A percentile compares a stretch with the other conserved stretches of the same genome.
Conservation (phyloP, 2,329 filamentous ascomycete genomes). For the Fusarium coicis region DNA sequence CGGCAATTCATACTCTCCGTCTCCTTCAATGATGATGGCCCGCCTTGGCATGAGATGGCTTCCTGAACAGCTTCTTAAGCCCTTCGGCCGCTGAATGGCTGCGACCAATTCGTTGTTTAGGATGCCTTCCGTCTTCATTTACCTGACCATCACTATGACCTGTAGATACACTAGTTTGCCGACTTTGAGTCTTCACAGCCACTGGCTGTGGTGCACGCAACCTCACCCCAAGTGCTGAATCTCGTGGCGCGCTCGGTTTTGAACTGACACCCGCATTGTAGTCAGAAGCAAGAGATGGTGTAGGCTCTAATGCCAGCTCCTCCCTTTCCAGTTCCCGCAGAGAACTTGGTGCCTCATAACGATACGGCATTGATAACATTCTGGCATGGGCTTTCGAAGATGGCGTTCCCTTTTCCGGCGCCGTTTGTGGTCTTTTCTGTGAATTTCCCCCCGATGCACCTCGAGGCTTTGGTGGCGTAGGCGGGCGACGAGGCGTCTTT, state of each 20-base stretch:
- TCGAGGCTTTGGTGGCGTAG: slow-evolving; percentile 33
- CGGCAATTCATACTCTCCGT: background rate
- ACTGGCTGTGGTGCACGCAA: slow-evolving; percentile 14
- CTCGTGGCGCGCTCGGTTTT: background rate
- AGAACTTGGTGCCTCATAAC: slow-evolving; percentile 9
- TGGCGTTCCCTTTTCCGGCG: slow-evolving; percentile 8
- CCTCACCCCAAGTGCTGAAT: background rate
- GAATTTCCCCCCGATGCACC: background rate
- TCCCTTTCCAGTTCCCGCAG: slow-evolving; percentile 7
- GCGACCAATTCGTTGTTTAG: slow-evolving; percentile 34
- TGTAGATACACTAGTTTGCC: slow-evolving; percentile 12
- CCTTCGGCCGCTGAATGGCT: slow-evolving; percentile 52
- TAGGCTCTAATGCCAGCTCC: slow-evolving; percentile 13
- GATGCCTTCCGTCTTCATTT: slow-evolving; percentile 8
- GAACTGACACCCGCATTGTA: slow-evolving; percentile 4
- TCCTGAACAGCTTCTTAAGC: slow-evolving; percentile 54
- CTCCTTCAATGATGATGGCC: background rate
- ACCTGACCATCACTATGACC: slow-evolving; percentile 1
- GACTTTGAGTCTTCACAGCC: background rate
- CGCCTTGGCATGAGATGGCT: slow-evolving; percentile 36
- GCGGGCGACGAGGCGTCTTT: slow-evolving; percentile 21
- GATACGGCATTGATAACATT: slow-evolving; percentile 14
- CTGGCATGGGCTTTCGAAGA: background rate
- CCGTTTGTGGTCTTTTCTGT: slow-evolving; percentile 12
- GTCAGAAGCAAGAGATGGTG: slow-evolving; percentile 10